Percentiles rank a stretch among this genome's conserved stretches.
Evolutionary conservation across 2,329 filamentous ascomycete genomes (phyloP).

Genomic region (Pezizomycotina sp.): DNA sequence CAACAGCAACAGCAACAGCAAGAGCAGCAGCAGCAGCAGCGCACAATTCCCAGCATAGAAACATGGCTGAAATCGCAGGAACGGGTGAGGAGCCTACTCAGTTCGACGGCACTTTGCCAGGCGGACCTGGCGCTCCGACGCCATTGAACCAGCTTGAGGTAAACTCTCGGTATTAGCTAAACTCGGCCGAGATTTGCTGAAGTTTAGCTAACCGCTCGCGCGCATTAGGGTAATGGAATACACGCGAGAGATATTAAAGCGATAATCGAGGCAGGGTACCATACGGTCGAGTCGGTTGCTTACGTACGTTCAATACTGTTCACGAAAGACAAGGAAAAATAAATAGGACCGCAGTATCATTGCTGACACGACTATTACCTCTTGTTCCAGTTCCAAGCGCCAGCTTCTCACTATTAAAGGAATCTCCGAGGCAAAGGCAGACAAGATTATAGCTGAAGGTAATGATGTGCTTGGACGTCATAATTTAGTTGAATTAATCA

Average conservation of each 20-base stretch:
- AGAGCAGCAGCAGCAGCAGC: too few species aligned
- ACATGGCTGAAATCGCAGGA: too few species aligned
- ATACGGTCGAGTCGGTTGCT: slow-evolving; percentile 89
- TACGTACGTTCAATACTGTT: slow-evolving; percentile 44
- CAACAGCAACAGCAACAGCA: too few species aligned
- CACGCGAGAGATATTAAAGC: slow-evolving; percentile 67
- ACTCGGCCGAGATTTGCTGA: slow-evolving; percentile 5
- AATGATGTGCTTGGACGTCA: too few species aligned
- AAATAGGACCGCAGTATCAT: slow-evolving; percentile 3
- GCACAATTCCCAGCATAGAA: too few species aligned
- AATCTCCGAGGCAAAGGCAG: slow-evolving; percentile 91
- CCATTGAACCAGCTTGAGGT: slow-evolving; percentile 76
- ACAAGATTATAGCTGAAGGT: slow-evolving; percentile 83
- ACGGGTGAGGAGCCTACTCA: slow-evolving; percentile 54
- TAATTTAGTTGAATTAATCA: slow-evolving; percentile 4
- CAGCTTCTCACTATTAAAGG: slow-evolving; percentile 89
- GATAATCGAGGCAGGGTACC: slow-evolving; percentile 77
- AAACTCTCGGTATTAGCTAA: slow-evolving; percentile 24
- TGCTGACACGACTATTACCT: slow-evolving; percentile 5
- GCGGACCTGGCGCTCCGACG: slow-evolving; percentile 83
- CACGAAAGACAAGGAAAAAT: background rate
- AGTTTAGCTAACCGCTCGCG: too few species aligned
- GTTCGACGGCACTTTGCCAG: slow-evolving; percentile 48
- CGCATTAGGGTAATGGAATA: slow-evolving; percentile 22
- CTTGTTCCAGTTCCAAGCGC: slow-evolving; percentile 42